phyloP scores from a whole-genome alignment of 116 monocot genomes.

The Phalaenopsis hybrid region DNA sequence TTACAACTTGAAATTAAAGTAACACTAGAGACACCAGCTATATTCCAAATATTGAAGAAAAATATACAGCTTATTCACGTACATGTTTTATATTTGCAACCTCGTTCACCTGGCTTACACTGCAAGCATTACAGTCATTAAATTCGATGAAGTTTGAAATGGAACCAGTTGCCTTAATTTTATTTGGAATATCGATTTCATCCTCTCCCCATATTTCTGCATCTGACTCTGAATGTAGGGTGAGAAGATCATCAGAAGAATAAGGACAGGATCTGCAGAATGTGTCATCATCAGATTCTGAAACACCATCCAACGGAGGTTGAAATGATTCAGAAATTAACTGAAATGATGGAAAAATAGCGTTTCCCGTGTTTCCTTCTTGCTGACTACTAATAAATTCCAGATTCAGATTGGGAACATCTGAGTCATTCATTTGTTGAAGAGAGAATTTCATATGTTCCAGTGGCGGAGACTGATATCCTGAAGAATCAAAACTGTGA shows the following conservation, averaged over 20 bases:
- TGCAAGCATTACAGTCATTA: conserved; percentile 7
- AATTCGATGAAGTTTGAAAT: conserved; percentile 18
- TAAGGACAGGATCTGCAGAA: conserved; percentile 75
- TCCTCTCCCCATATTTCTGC: conserved; percentile 74
- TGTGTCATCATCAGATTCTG: conserved; percentile 93
- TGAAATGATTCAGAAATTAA: conserved; percentile 37
- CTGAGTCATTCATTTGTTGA: conserved; percentile 55
- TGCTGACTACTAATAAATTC: conserved; percentile 48
- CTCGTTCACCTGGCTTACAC: neutral
- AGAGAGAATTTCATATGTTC: conserved; percentile 91
- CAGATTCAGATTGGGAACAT: conserved; percentile 48
- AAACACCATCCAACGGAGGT: conserved; percentile 25
- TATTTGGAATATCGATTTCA: conserved; percentile 25
- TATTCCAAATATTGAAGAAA: neutral
- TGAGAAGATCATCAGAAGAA: conserved; percentile 61
- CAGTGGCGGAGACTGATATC: conserved; percentile 64
- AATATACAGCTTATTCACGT: neutral
- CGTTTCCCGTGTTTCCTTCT: conserved; percentile 39
- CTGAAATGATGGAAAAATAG: conserved; percentile 79
- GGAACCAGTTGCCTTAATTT: conserved; percentile 23
- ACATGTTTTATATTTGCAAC: neutral
- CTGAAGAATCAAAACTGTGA: conserved; percentile 22
- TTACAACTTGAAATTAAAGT: neutral
- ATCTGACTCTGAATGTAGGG: conserved; percentile 53
- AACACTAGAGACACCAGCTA: neutral